Evolutionary conservation across 2,329 filamentous ascomycete species (phyloP).

Genomic region (Arthrobotrys megalospora): DNA sequence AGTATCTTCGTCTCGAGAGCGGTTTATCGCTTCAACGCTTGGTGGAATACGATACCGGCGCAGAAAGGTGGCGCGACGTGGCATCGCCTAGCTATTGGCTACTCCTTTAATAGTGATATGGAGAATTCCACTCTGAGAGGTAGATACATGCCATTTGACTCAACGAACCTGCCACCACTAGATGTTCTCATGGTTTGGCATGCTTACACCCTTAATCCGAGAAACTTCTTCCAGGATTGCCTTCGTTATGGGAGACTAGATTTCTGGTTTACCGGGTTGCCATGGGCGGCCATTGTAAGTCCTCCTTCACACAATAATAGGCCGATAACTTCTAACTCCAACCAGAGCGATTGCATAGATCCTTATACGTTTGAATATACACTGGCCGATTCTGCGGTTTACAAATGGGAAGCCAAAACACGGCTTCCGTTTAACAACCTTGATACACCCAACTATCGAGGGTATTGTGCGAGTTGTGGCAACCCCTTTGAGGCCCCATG

Average conservation of each 20-base stretch:
- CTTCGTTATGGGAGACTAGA: slow-evolving; percentile 73
- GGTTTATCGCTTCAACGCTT: slow-evolving; percentile 56
- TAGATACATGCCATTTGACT: slow-evolving; percentile 41
- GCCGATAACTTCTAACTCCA: slow-evolving; percentile 72
- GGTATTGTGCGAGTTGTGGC: slow-evolving; percentile 42
- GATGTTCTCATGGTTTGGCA: slow-evolving; percentile 87
- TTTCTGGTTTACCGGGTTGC: slow-evolving; percentile 76
- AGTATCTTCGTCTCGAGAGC: slow-evolving; percentile 55
- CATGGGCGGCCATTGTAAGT: slow-evolving; percentile 73
- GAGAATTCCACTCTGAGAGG: slow-evolving; percentile 33
- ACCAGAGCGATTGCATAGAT: slow-evolving; percentile 68
- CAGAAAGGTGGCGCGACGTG: slow-evolving; percentile 30
- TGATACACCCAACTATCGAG: slow-evolving; percentile 45
- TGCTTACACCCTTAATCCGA: slow-evolving; percentile 82
- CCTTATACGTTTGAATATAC: slow-evolving; percentile 61
- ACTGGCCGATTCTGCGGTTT: slow-evolving; percentile 54
- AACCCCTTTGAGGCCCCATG: slow-evolving; percentile 64
- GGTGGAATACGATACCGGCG: slow-evolving; percentile 44
- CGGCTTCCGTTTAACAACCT: slow-evolving; percentile 44
- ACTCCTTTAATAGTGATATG: slow-evolving; percentile 47
- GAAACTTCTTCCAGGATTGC: slow-evolving; percentile 81
- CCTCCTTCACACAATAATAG: slow-evolving; percentile 65
- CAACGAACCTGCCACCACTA: slow-evolving; percentile 63
- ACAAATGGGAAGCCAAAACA: slow-evolving; percentile 56
- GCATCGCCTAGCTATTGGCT: slow-evolving; percentile 31